A percentile compares a stretch with the other conserved stretches of the same genome.
These are phyloP conservation scores for Pseudocercospora fuligena DNA, from an alignment of 2,329 filamentous ascomycete genomes.

Conservation along the genomic window DNA sequence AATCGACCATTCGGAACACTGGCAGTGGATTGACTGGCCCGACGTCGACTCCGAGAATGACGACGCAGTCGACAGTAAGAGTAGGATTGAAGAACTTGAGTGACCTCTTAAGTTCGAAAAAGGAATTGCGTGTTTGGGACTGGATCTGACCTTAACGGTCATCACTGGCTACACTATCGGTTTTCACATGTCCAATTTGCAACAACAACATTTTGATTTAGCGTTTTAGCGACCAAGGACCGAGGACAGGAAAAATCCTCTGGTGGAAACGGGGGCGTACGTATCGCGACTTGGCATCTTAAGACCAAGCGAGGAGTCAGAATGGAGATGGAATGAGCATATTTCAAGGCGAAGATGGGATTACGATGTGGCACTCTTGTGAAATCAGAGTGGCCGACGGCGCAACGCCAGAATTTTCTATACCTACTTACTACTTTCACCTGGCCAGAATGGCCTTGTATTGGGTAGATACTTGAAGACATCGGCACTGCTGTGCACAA, in stretches of 20 bases:
- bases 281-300: constrained; percentile 23
- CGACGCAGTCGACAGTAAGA: constrained; percentile 8
- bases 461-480: constrained; percentile 6
- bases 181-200: constrained; percentile 27
- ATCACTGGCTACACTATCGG: constrained; percentile 24
- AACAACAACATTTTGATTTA: constrained; percentile 22
- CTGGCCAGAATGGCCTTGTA: background rate
- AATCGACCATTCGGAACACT: constrained; percentile 35
- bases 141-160: constrained; percentile 8
- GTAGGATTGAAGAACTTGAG: constrained; percentile 15
- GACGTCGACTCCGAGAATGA: constrained; percentile 25
- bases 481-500: background rate
- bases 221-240: constrained; percentile 28
- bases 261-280: constrained; percentile 1
- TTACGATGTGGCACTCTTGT: background rate
- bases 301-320: constrained; percentile 20
- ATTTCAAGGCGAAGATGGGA: background rate
- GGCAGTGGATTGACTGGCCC: constrained; percentile 41
- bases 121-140: background rate
- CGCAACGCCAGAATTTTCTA: constrained; percentile 19
- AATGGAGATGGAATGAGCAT: constrained; percentile 11
- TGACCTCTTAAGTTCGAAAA: background rate
- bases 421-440: constrained; percentile 3
- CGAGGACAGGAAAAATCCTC: background rate
- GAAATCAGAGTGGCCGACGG: constrained; percentile 14